Base-by-base conservation (phyloP, 768 basidiomycete genomes). In the Russula compacta region DNA sequence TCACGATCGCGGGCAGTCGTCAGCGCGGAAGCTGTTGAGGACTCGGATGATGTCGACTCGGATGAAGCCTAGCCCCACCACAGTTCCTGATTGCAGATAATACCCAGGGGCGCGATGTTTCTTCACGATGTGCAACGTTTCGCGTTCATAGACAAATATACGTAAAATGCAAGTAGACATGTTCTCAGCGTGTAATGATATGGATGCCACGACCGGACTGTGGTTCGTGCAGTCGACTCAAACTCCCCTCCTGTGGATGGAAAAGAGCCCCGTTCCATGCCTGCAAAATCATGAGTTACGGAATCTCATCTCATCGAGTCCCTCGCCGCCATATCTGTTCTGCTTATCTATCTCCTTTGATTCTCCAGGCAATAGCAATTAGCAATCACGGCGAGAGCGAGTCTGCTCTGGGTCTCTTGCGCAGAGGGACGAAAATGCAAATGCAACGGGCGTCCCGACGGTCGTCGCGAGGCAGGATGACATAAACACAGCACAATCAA, bases 11-110 rank as follows among this genome's bases (percentile, higher is more conserved):
- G 63, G 49, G 69, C 71, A 43, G 64, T 67, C 32, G 69, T 66
- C 9, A 75, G 73, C 51, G 72, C 71, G 11, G 73, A 72, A 60
- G 70, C 67, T 19, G 70, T 74, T 14, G 69, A 68, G n/a, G 73
- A 74, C 47, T 68, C 69, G 4, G 72, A 73, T 15, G 69, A 69
- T 15, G 66, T 11, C 2, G 52, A 49, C 33, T 46, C 43, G 7
- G 51, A 46, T 10, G 38, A 3, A 17, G 14, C 19, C 17, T 63
- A 54, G 43, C 32, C 15, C 21, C 56, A 52, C 15, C 32, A 33
- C 6, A 19, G 39, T 55, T n/a, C 40, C 48, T 10, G 14, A 42
- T 44, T 21, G 24, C 21, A 15, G 48, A 12, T 6, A 17, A 24
- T 42, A n/a, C 12, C 8, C 40, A 8, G 24, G 10, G 50, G 24